A percentile compares a stretch with the other conserved stretches of the same genome.
Evolutionary conservation across 2,329 filamentous ascomycete species (phyloP).

Genomic region (Colletotrichum sp.): DNA sequence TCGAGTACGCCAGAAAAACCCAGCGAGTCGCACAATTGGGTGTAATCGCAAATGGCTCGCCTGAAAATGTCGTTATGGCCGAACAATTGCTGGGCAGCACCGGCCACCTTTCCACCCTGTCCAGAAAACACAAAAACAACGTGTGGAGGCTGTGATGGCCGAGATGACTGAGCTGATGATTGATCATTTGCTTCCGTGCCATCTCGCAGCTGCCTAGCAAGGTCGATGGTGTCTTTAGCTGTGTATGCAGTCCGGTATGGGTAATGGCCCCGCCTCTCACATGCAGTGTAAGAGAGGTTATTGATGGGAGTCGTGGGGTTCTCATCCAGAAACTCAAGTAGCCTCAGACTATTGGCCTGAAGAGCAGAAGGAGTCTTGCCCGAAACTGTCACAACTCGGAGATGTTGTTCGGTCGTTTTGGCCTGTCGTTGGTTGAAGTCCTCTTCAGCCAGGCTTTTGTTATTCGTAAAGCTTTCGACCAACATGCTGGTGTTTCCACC

Average conservation of each 20-base stretch:
- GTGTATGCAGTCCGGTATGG: background rate
- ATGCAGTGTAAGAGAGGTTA: background rate
- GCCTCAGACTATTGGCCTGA: background rate
- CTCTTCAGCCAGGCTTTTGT: conserved; percentile 25
- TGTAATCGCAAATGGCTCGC: background rate
- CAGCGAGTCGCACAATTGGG: background rate
- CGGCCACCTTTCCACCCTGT: background rate
- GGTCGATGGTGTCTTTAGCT: background rate
- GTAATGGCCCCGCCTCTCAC: background rate
- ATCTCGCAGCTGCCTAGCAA: background rate
- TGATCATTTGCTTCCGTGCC: background rate
- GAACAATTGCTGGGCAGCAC: background rate
- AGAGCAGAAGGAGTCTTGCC: background rate
- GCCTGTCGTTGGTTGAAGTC: background rate
- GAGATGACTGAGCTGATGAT: background rate
- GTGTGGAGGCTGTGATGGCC: background rate
- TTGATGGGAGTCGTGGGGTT: background rate
- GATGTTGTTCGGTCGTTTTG: background rate
- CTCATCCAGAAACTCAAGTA: background rate
- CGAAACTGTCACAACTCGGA: background rate
- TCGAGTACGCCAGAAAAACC: background rate
- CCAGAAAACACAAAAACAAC: background rate
- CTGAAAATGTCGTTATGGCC: background rate
- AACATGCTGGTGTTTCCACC: conserved; percentile 62
- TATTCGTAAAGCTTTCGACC: conserved; percentile 46